Conservation (phyloP, 2,329 filamentous ascomycete genomes). For the Pyrenophora tritici-repentis region DNA sequence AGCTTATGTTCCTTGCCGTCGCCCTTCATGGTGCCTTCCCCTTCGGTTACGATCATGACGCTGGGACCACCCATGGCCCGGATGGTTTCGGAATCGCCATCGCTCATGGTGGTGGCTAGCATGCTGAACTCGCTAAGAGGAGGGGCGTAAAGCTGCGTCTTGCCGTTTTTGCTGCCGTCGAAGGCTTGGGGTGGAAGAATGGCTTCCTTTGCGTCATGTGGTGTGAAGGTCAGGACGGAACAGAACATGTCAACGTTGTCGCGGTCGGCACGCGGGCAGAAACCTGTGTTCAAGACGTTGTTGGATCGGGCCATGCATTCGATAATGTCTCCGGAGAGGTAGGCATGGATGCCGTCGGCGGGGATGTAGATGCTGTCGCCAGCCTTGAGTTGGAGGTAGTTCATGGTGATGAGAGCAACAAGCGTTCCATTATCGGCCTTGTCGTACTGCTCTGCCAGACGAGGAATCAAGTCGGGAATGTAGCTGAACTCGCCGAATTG, state of each 20-base stretch:
- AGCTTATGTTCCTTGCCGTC: conserved; percentile 60
- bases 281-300: conserved; percentile 75
- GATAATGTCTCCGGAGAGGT: conserved; percentile 73
- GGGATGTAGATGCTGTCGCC: conserved; percentile 73
- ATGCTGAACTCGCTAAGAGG: conserved; percentile 75
- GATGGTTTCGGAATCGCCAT: conserved; percentile 64
- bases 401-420: conserved; percentile 74
- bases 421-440: conserved; percentile 68
- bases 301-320: conserved; percentile 79
- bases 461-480: conserved; percentile 67
- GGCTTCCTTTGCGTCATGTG: conserved; percentile 63
- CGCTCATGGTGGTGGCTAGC: conserved; percentile 61
- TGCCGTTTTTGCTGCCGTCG: conserved; percentile 60
- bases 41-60: conserved; percentile 66
- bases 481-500: conserved; percentile 60
- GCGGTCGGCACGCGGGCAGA: conserved; percentile 70
- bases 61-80: conserved; percentile 63
- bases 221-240: conserved; percentile 65
- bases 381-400: conserved; percentile 68
- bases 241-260: conserved; percentile 69
- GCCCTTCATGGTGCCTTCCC: conserved; percentile 61
- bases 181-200: conserved; percentile 58
- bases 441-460: conserved; percentile 68
- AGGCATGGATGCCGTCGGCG: conserved; percentile 75
- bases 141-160: conserved; percentile 67